These are phyloP conservation scores for Xylariaceae sp. DNA, from an alignment of 2,329 filamentous ascomycete genomes.

Conservation along the genomic window DNA sequence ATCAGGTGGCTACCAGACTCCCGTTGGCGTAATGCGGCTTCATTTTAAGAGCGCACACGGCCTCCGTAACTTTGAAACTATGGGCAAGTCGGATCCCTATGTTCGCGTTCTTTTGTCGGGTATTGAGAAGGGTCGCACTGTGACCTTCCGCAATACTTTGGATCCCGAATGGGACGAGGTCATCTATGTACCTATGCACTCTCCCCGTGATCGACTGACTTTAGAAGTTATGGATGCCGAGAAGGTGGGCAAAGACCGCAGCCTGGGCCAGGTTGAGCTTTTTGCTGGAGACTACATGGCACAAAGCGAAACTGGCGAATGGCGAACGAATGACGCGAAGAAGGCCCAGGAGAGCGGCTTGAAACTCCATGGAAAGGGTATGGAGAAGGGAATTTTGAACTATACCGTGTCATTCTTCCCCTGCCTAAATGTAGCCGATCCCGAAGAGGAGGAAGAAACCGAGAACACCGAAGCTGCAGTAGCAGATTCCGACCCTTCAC, in stretches of 20 bases:
- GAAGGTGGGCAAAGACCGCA: slow-evolving; percentile 84
- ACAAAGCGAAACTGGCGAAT: slow-evolving; percentile 77
- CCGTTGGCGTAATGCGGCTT: slow-evolving; percentile 90
- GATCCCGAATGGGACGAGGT: slow-evolving; percentile 96
- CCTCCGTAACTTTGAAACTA: slow-evolving; percentile 86
- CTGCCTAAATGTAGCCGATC: slow-evolving; percentile 80
- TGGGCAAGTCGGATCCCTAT: slow-evolving; percentile 97
- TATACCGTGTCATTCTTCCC: slow-evolving; percentile 91
- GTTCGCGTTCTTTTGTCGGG: slow-evolving; percentile 84
- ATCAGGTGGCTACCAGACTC: slow-evolving; percentile 85
- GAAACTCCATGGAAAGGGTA: slow-evolving; percentile 66
- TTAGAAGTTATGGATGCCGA: slow-evolving; percentile 98
- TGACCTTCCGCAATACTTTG: slow-evolving; percentile 93
- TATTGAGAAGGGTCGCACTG: slow-evolving; percentile 84
- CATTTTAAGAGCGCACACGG: slow-evolving; percentile 82
- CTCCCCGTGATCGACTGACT: slow-evolving; percentile 73
- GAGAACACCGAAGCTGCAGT: slow-evolving; percentile 32
- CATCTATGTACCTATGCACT: slow-evolving; percentile 88
- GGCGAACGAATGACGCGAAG: slow-evolving; percentile 73
- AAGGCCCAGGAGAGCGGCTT: slow-evolving; percentile 63
- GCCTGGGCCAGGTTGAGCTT: slow-evolving; percentile 77
- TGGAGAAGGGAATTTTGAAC: slow-evolving; percentile 73
- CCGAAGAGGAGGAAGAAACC: slow-evolving; percentile 71
- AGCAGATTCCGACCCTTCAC: slow-evolving; percentile 20
- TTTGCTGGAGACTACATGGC: slow-evolving; percentile 72